Percentiles rank a stretch among this genome's conserved stretches.
phyloP scores from a whole-genome alignment of 371 early-diverging fungal genomes.

The Zancudomyces culisetae region DNA sequence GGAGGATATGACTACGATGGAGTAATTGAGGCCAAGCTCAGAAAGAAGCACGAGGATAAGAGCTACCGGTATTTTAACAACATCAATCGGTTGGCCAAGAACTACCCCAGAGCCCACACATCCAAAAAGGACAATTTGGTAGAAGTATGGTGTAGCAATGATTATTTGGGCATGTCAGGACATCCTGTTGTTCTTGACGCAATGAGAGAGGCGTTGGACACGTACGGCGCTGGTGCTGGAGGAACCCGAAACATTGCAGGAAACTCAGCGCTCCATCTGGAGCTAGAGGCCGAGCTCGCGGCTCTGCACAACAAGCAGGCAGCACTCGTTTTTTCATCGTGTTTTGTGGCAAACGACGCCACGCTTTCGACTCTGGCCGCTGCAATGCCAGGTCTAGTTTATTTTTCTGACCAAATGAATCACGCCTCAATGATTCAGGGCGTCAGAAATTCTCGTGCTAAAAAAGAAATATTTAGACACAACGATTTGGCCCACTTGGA shows the following conservation, averaged over 20 bases:
- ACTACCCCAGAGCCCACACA: slow-evolving; percentile 86
- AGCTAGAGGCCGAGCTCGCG: slow-evolving; percentile 82
- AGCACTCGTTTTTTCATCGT: slow-evolving; percentile 92
- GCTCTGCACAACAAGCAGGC: slow-evolving; percentile 77
- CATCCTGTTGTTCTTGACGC: slow-evolving; percentile 63
- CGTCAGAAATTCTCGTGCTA: slow-evolving; percentile 77
- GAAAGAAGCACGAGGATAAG: slow-evolving; percentile 90
- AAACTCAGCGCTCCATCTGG: slow-evolving; percentile 83
- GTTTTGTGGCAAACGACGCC: slow-evolving; percentile 97
- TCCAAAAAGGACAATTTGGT: slow-evolving; percentile 66
- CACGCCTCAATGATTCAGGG: slow-evolving; percentile 99
- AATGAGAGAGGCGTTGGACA: slow-evolving; percentile 85
- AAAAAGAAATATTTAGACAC: slow-evolving; percentile 85
- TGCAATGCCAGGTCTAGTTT: slow-evolving; percentile 81
- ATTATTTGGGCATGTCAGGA: slow-evolving; percentile 90
- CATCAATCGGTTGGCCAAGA: slow-evolving; percentile 88
- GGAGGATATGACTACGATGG: slow-evolving; percentile 74
- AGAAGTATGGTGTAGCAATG: slow-evolving; percentile 97
- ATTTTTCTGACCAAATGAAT: slow-evolving; percentile 85
- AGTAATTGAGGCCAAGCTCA: slow-evolving; percentile 59
- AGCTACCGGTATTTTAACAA: slow-evolving; percentile 97
- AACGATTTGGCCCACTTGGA: slow-evolving; percentile 88
- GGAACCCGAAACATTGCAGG: slow-evolving; percentile 99
- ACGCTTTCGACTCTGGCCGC: slow-evolving; percentile 78
- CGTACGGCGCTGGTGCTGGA: slow-evolving; percentile 95